phyloP scores from a whole-genome alignment of 371 early-diverging fungal genomes.

The Choanephora cucurbitarum region DNA sequence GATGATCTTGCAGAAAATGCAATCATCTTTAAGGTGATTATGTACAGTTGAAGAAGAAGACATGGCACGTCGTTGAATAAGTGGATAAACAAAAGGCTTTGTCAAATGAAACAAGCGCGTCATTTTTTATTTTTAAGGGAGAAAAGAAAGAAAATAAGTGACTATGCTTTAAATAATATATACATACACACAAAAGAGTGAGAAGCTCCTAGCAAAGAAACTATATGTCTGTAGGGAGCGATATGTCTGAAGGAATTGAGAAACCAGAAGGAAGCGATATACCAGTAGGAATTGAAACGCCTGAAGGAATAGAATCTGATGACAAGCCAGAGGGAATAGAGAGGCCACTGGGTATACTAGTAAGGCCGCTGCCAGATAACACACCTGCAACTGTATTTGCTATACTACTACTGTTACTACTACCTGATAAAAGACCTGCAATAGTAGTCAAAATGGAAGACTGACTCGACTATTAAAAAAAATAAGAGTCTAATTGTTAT shows the following conservation, averaged over 20 bases:
- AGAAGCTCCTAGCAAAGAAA: no score
- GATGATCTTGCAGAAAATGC: conserved; percentile 93
- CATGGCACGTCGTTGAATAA: conserved; percentile 15
- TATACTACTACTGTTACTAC: neutral
- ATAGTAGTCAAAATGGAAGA: conserved; percentile 4
- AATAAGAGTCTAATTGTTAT: no score
- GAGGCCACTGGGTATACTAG: neutral
- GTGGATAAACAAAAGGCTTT: conserved; percentile 3
- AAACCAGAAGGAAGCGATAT: no score
- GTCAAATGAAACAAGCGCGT: conserved; percentile 14
- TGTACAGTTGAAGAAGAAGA: conserved; percentile 19
- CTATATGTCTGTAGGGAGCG: no score
- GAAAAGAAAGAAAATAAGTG: conserved; percentile 5
- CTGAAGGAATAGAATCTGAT: neutral
- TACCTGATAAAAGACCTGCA: conserved; percentile 1
- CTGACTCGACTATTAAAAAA: conserved; percentile 3
- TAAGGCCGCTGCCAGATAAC: neutral
- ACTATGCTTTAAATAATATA: neutral
- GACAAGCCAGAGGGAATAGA: conserved; percentile 3
- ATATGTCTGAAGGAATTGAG: no score
- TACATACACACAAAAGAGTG: neutral
- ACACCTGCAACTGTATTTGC: neutral
- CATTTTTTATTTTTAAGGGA: conserved; percentile 3
- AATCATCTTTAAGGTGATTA: conserved; percentile 47
- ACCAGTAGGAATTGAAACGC: conserved; percentile 1